Conservation (phyloP, 768 basidiomycete genomes). For the Phylloporus sp. region DNA sequence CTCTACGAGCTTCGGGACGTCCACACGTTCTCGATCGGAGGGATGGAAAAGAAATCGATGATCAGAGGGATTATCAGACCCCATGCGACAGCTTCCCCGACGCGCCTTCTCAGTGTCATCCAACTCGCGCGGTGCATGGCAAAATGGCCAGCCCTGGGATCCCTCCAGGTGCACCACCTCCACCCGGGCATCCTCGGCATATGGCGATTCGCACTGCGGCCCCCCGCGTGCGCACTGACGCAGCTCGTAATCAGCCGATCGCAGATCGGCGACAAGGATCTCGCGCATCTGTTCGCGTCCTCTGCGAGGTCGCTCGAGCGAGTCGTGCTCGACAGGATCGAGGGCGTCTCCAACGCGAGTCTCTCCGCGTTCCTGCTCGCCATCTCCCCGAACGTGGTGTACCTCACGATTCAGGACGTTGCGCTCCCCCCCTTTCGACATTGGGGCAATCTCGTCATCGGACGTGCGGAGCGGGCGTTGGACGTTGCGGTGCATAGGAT, state of each 20-base stretch:
- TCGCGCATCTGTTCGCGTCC: slow-evolving; percentile 10
- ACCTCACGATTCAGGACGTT: slow-evolving; percentile 15
- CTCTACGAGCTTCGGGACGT: slow-evolving; percentile 12
- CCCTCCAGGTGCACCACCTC: slow-evolving; percentile 14
- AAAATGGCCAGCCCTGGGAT: slow-evolving; percentile 12
- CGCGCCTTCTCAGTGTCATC: slow-evolving; percentile 7
- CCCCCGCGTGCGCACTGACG: slow-evolving; percentile 15
- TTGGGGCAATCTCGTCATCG: slow-evolving; percentile 16
- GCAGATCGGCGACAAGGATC: slow-evolving; percentile 16
- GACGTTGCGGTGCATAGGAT: slow-evolving; percentile 19
- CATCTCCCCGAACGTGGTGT: slow-evolving; percentile 9
- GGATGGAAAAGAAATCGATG: neutral
- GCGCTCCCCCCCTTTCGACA: slow-evolving; percentile 16
- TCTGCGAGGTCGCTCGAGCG: slow-evolving; percentile 15
- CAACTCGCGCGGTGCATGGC: slow-evolving; percentile 20
- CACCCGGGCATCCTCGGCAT: slow-evolving; percentile 9
- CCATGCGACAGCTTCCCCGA: neutral
- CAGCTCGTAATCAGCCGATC: slow-evolving; percentile 17
- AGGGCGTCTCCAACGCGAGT: slow-evolving; percentile 18
- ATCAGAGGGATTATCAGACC: neutral
- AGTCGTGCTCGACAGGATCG: slow-evolving; percentile 14
- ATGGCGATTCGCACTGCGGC: slow-evolving; percentile 13
- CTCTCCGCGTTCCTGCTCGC: slow-evolving; percentile 12
- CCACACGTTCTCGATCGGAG: slow-evolving; percentile 12
- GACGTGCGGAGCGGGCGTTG: slow-evolving; percentile 17